These are phyloP conservation scores for Otatea glauca DNA, from an alignment of 176 grass and related monocot species.

Conservation along the genomic window DNA sequence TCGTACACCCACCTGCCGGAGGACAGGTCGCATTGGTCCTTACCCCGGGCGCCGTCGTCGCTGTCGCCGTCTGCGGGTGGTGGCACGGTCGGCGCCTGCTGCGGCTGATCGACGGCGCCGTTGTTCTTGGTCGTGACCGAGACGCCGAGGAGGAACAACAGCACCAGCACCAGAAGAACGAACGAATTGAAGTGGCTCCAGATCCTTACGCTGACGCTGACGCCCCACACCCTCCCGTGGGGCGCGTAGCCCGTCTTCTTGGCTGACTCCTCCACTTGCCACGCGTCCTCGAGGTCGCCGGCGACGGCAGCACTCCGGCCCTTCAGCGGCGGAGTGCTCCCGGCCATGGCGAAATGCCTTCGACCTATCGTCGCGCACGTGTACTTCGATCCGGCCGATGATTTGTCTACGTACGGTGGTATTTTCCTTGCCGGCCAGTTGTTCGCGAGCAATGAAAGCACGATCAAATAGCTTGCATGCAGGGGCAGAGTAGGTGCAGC, in stretches of 20 bases:
- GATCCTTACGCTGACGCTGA: constrained; percentile 27
- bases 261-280: neutral
- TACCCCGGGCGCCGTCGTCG: neutral
- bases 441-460: neutral
- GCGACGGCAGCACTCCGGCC: neutral
- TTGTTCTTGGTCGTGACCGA: constrained; percentile 38
- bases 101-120: neutral
- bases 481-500: neutral
- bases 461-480: constrained; percentile 38
- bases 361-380: neutral
- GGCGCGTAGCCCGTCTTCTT: constrained; percentile 17
- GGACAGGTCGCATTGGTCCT: constrained; percentile 58
- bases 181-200: constrained; percentile 57
- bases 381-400: neutral
- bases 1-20: constrained; percentile 79
- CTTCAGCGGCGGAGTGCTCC: constrained; percentile 21
- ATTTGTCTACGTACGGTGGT: neutral
- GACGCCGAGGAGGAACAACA: constrained; percentile 35
- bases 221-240: constrained; percentile 20
- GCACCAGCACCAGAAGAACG: constrained; percentile 44
- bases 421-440: neutral
- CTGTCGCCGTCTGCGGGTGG: too few species aligned
- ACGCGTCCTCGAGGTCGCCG: constrained; percentile 19
- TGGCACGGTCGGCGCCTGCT: neutral
- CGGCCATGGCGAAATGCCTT: neutral